Conservation (phyloP, 169 alveolate genomes). For the Theileria luwenshuni region DNA sequence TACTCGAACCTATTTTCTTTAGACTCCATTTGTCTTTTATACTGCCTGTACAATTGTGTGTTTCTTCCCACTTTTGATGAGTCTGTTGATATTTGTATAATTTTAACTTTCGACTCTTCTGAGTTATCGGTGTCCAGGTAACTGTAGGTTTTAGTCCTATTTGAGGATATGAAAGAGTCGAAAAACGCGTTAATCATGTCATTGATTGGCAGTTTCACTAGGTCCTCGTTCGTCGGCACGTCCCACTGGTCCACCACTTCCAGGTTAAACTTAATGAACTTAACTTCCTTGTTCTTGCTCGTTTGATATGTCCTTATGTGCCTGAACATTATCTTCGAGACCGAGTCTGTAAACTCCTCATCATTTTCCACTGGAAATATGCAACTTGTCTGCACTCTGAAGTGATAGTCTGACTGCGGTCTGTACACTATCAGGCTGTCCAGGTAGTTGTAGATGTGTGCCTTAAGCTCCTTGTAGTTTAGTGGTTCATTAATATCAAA, state of each 20-base stretch:
- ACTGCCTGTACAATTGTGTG: constrained; percentile 48
- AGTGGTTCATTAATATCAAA: constrained; percentile 37
- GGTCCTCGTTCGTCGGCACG: constrained; percentile 48
- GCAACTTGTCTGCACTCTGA: constrained; percentile 20
- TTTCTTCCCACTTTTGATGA: background rate
- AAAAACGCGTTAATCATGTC: constrained; percentile 31
- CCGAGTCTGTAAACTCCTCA: background rate
- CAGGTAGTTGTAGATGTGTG: constrained; percentile 37
- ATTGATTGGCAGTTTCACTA: constrained; percentile 18
- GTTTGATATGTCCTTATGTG: constrained; percentile 48
- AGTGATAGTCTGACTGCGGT: constrained; percentile 65
- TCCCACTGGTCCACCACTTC: constrained; percentile 61
- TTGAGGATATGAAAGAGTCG: constrained; percentile 23
- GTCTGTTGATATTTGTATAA: constrained; percentile 17
- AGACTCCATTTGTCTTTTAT: constrained; percentile 12
- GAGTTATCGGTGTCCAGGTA: constrained; percentile 51
- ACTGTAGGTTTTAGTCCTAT: background rate
- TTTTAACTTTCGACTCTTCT: constrained; percentile 44
- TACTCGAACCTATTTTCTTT: constrained; percentile 55
- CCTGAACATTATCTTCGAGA: constrained; percentile 36
- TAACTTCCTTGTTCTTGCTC: constrained; percentile 16
- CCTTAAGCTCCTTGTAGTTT: constrained; percentile 7
- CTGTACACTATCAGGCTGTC: constrained; percentile 47
- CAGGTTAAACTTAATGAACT: constrained; percentile 45
- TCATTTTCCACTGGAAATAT: background rate